phyloP scores from a whole-genome alignment of 371 early-diverging fungal genomes.

The Mortierella sp. region DNA sequence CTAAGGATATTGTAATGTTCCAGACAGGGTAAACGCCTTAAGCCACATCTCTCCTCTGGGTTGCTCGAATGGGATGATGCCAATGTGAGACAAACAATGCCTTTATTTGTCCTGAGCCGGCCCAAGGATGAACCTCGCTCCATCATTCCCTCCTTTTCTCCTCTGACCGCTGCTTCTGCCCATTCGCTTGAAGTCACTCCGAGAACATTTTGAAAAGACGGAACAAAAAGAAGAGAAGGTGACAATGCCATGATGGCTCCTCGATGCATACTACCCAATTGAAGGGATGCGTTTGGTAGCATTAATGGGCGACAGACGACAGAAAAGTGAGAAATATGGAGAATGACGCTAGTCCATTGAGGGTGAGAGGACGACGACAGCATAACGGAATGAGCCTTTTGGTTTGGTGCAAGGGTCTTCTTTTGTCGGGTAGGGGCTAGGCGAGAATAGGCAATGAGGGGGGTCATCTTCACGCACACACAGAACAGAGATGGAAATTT shows the following conservation, averaged over 20 bases:
- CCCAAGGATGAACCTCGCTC: background rate
- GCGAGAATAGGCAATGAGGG: no score
- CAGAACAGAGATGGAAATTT: no score
- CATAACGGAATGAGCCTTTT: background rate
- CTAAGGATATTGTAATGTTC: background rate
- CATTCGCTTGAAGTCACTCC: background rate
- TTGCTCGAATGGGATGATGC: background rate
- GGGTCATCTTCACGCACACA: no score
- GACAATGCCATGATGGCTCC: no score
- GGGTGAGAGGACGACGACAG: no score
- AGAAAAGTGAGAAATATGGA: no score
- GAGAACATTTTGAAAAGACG: background rate
- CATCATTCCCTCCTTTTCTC: background rate
- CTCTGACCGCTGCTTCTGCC: no score
- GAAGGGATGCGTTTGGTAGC: no score
- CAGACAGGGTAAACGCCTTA: background rate
- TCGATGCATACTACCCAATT: no score
- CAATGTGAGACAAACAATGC: conserved; percentile 1
- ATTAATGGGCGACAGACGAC: no score
- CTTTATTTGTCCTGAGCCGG: background rate
- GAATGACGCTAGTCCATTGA: background rate
- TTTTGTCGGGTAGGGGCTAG: no score
- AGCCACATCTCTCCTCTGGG: background rate
- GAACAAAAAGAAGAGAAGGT: background rate
- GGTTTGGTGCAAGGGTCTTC: no score